Evolutionary conservation across 2,329 filamentous ascomycete genomes (phyloP), one percentile per base, ranked within the genome.

Genomic region (Penicillium decumbens): DNA sequence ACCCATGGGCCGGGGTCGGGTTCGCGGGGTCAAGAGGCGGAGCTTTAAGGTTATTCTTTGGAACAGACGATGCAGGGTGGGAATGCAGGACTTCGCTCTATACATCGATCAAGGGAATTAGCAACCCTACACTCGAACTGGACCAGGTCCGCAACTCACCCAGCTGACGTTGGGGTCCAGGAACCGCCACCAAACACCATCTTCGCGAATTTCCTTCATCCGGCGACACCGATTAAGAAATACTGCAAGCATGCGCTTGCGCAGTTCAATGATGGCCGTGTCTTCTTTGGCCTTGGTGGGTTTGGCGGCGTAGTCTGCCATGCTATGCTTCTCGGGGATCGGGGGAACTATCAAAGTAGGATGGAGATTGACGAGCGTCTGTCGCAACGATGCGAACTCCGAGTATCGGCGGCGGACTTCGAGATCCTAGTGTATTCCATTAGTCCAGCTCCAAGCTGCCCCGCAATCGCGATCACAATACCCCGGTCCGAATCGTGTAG

Each of bases 201-300:
- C 93, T 52, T 90, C 88, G 45, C 89, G 81, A 25, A 98, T 85
- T 50, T 92, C 85, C 62, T 92, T 88, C 92, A 97, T 97, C 55
- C 84, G 83, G 56, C 91, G 82, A 71, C 93, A 98, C 42, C 93
- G 81, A 65, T 98, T 98, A 43, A 98, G 70, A 62, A 98, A 98
- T 0, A 97, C 93, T 4, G 88, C 87, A 46, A 98, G 72, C 93
- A 98, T 98, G 62, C 93, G 88, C 76, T 97, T 97, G 51, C 93
- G 83, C 57, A 97, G 76, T 66, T 98, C 93, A 56, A 98, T 98
- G 40, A 97, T 98, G 53, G 92, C 88, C 50, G 90, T 86, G 67
- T 98, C 95, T 71, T 98, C 92, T 70, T 96, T 98, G 15, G 95
- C 95, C 64, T 92, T 96, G 32, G 93, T 98, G 1, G 95, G 93